Evolutionary conservation across 768 basidiomycete genomes (phyloP).

Genomic region (Panus rudis): DNA sequence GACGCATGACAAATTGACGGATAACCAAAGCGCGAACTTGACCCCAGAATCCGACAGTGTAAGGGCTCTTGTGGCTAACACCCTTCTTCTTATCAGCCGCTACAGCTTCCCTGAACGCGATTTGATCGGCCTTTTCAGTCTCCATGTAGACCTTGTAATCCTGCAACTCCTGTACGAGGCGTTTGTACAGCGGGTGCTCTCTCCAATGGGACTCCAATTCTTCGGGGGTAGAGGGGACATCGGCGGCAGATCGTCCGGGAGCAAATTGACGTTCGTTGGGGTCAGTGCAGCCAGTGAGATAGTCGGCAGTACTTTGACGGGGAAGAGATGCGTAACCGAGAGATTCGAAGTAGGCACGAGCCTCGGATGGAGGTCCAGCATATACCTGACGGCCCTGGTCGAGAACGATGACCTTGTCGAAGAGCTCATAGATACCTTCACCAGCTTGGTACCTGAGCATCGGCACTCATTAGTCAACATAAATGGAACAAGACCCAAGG

Average conservation of each 20-base stretch:
- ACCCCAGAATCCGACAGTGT: constrained; percentile 69
- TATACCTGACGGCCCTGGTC: constrained; percentile 77
- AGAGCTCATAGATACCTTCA: constrained; percentile 67
- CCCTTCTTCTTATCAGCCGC: constrained; percentile 71
- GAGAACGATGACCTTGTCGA: constrained; percentile 85
- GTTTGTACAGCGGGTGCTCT: constrained; percentile 36
- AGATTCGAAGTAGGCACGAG: constrained; percentile 70
- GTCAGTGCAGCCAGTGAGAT: constrained; percentile 78
- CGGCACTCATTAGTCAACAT: neutral
- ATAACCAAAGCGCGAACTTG: constrained; percentile 67
- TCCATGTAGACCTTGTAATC: constrained; percentile 53
- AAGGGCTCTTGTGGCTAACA: constrained; percentile 73
- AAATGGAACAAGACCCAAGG: neutral
- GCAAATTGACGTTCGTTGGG: constrained; percentile 80
- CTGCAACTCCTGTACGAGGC: constrained; percentile 39
- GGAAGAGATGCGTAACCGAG: constrained; percentile 70
- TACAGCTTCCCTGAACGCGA: constrained; percentile 72
- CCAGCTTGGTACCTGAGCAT: constrained; percentile 49
- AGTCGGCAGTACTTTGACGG: constrained; percentile 82
- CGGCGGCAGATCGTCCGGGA: constrained; percentile 45
- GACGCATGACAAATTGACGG: constrained; percentile 64
- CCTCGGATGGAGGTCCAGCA: constrained; percentile 67
- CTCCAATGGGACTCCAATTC: constrained; percentile 60
- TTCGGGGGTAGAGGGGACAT: constrained; percentile 63
- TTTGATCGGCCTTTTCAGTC: constrained; percentile 59